A percentile compares a stretch with the other conserved stretches of the same genome.
phyloP scores from a whole-genome alignment of 75 land plant species.

The Sequoia sempervirens region DNA sequence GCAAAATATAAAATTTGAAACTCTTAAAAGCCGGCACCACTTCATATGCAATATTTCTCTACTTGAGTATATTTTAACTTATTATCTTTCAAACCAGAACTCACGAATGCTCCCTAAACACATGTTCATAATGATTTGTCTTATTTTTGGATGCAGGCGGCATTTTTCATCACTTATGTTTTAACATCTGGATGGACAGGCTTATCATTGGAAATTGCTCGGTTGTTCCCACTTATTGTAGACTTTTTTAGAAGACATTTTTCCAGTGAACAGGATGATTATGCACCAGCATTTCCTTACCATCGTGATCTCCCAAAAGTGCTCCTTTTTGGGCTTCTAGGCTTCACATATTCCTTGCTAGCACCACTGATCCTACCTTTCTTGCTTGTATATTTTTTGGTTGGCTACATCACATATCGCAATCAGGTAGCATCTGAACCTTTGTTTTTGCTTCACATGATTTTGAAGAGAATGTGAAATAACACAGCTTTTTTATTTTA shows the following conservation, averaged over 20 bases:
- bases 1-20: no score
- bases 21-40: no score
- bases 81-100: no score
- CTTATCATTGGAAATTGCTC: conserved; percentile 64
- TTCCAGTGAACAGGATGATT: conserved; percentile 23
- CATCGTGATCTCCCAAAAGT: conserved; percentile 71
- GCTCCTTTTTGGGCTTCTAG: conserved; percentile 77
- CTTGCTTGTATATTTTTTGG: conserved; percentile 62
- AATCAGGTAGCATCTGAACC: conserved; percentile 61
- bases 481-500: not conserved
- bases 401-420: conserved; percentile 77
- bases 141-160: conserved; percentile 35
- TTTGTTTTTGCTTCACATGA: not conserved
- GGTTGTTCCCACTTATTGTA: conserved; percentile 25
- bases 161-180: conserved; percentile 90
- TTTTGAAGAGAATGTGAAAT: not conserved
- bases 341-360: conserved; percentile 72
- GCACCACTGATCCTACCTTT: conserved; percentile 91
- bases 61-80: no score
- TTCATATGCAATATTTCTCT: no score
- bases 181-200: conserved; percentile 95
- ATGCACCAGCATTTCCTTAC: conserved; percentile 55
- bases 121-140: not conserved
- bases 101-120: no score
- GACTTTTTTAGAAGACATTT: conserved; percentile 31